Percentiles rank a stretch among this genome's conserved stretches.
Evolutionary conservation across 768 basidiomycete species (phyloP).

Genomic region (Leccinum fibrillosum): DNA sequence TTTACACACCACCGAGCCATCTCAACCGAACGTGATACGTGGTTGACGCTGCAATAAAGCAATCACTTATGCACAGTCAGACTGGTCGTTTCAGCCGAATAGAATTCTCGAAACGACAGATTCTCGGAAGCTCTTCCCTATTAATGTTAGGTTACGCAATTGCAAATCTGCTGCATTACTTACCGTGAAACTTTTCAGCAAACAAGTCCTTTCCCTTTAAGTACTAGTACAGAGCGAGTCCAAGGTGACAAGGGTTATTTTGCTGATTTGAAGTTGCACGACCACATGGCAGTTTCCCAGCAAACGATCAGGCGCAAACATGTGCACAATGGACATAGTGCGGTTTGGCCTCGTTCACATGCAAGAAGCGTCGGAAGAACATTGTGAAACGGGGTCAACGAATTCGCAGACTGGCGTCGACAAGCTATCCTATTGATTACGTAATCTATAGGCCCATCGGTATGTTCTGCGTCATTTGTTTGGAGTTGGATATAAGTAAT

Average conservation of each 20-base stretch:
- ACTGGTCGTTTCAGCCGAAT: not conserved
- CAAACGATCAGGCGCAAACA: not conserved
- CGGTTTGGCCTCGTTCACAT: not conserved
- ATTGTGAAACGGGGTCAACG: not conserved
- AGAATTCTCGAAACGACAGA: not conserved
- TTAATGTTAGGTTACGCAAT: not conserved
- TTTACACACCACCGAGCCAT: too few species aligned
- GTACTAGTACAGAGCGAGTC: not conserved
- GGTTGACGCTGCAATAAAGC: too few species aligned
- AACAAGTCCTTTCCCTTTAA: not conserved
- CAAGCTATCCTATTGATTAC: not conserved
- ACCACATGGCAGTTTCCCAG: not conserved
- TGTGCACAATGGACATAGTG: not conserved
- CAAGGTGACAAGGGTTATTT: not conserved
- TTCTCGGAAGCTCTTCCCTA: not conserved
- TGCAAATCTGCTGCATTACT: not conserved
- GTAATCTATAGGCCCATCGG: not conserved
- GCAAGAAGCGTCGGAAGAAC: not conserved
- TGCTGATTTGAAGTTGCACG: not conserved
- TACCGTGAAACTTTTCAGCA: not conserved
- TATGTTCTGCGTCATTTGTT: not conserved
- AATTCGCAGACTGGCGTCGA: too few species aligned
- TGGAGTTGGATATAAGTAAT: not conserved
- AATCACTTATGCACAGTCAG: too few species aligned
- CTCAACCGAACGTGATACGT: too few species aligned